Conservation (phyloP, 257 asterid genomes). For the Gentiana macrophylla region DNA sequence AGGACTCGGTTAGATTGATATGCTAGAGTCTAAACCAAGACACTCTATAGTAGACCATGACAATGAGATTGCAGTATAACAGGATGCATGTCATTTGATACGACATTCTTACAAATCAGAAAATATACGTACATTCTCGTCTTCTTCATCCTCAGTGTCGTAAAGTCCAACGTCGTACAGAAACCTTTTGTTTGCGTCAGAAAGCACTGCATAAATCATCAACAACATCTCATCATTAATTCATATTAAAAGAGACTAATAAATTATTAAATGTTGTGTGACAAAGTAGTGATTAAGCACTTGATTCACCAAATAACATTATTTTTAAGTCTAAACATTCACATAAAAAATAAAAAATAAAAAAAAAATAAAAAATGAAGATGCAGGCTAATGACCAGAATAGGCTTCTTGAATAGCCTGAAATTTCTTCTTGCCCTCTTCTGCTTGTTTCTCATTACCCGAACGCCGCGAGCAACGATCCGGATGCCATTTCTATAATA, state of each 20-base stretch:
- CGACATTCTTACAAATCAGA: not conserved
- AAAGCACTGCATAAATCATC: slow-evolving; percentile 39
- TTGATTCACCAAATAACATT: too few species aligned
- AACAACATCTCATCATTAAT: slow-evolving; percentile 19
- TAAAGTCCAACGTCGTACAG: slow-evolving; percentile 84
- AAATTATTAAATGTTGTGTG: too few species aligned
- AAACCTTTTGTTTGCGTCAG: slow-evolving; percentile 66
- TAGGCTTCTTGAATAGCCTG: slow-evolving; percentile 86
- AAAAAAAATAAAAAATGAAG: not conserved
- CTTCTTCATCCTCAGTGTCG: slow-evolving; percentile 65
- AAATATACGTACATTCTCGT: slow-evolving; percentile 38
- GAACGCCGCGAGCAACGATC: slow-evolving; percentile 63
- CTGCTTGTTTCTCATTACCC: slow-evolving; percentile 39
- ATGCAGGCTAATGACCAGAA: slow-evolving; percentile 37
- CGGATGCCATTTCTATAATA: slow-evolving; percentile 79
- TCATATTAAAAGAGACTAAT: not conserved
- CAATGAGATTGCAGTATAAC: too few species aligned
- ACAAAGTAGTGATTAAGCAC: too few species aligned
- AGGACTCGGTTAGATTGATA: too few species aligned
- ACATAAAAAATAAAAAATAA: not conserved
- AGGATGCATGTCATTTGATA: too few species aligned
- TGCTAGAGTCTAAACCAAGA: too few species aligned
- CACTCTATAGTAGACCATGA: too few species aligned
- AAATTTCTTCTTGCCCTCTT: slow-evolving; percentile 76
- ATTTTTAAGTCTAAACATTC: not conserved